These are phyloP conservation scores for Amborella trichopoda DNA, from an alignment of 164 flowering plant species.

Conservation along the genomic window DNA sequence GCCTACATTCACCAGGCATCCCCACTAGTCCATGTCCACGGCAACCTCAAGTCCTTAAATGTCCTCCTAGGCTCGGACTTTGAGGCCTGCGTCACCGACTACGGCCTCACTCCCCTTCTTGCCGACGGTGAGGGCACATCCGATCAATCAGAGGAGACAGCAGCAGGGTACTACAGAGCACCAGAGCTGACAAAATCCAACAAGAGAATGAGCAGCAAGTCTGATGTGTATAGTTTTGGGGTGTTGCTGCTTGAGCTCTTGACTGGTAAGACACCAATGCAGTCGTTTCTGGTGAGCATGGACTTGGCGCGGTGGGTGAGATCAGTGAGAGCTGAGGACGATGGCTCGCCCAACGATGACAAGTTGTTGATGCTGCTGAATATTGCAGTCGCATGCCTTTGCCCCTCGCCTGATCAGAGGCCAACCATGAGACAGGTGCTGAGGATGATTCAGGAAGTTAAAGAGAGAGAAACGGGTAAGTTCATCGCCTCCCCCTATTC, in stretches of 20 bases:
- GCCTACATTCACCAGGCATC: constrained; percentile 88
- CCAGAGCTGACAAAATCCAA: constrained; percentile 50
- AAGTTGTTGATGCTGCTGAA: constrained; percentile 61
- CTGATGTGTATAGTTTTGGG: constrained; percentile 80
- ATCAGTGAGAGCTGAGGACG: constrained; percentile 44
- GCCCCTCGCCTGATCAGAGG: constrained; percentile 59
- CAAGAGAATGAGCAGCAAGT: constrained; percentile 32
- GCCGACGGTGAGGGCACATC: constrained; percentile 13
- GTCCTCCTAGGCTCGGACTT: constrained; percentile 89
- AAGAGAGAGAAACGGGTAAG: too few relatives aligned
- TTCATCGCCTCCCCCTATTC: too few relatives aligned
- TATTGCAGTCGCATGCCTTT: constrained; percentile 50
- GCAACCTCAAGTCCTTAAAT: constrained; percentile 85
- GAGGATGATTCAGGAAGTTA: constrained; percentile 91
- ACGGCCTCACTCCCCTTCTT: constrained; percentile 32
- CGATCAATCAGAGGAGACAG: constrained; percentile 15
- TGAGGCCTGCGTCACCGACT: constrained; percentile 87
- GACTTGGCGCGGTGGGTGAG: constrained; percentile 61
- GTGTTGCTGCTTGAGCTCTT: constrained; percentile 70
- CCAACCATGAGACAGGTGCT: constrained; percentile 91
- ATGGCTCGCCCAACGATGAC: constrained; percentile 14
- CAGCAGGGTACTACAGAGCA: constrained; percentile 31
- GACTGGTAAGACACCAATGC: constrained; percentile 59
- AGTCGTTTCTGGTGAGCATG: constrained; percentile 23
- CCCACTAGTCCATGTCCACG: constrained; percentile 56